These are phyloP conservation scores for Citrus unshiu DNA, from an alignment of 345 rosid genomes.

Conservation along the genomic window DNA sequence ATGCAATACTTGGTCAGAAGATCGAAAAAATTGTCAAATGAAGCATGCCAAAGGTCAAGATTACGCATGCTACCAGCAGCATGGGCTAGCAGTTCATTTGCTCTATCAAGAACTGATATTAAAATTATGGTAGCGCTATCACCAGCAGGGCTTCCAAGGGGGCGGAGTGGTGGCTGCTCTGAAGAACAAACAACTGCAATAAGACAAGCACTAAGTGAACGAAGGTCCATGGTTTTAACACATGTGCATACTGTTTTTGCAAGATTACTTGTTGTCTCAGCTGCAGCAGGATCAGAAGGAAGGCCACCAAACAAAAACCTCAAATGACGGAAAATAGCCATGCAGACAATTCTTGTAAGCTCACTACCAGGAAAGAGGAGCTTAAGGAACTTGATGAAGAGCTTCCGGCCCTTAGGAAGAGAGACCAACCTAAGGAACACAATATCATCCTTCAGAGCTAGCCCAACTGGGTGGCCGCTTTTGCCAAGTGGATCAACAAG, in stretches of 20 bases:
- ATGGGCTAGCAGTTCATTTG: constrained; percentile 57
- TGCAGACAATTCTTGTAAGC: constrained; percentile 77
- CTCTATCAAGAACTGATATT: constrained; percentile 83
- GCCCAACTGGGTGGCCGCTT: constrained; percentile 45
- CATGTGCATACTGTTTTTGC: constrained; percentile 62
- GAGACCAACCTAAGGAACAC: constrained; percentile 72
- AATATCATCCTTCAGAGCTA: constrained; percentile 67
- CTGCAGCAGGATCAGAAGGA: constrained; percentile 58
- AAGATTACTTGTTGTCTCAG: constrained; percentile 58
- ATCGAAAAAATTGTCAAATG: constrained; percentile 80
- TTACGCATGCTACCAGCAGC: constrained; percentile 50
- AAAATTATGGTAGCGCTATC: constrained; percentile 80
- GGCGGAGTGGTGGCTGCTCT: constrained; percentile 97
- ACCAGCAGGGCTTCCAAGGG: constrained; percentile 84
- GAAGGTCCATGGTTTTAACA: constrained; percentile 77
- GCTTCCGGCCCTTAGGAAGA: constrained; percentile 82
- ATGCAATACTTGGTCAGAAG: constrained; percentile 91
- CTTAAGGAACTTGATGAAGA: constrained; percentile 60
- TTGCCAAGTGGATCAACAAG: constrained; percentile 87
- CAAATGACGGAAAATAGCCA: constrained; percentile 92
- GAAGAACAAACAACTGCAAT: constrained; percentile 97
- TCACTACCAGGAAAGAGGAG: constrained; percentile 85
- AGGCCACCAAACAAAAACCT: constrained; percentile 83
- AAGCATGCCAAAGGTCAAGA: constrained; percentile 86
- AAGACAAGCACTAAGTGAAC: constrained; percentile 87